A percentile compares a stretch with the other conserved stretches of the same genome.
phyloP scores from a whole-genome alignment of 75 land plant species.

The Pinus albicaulis region DNA sequence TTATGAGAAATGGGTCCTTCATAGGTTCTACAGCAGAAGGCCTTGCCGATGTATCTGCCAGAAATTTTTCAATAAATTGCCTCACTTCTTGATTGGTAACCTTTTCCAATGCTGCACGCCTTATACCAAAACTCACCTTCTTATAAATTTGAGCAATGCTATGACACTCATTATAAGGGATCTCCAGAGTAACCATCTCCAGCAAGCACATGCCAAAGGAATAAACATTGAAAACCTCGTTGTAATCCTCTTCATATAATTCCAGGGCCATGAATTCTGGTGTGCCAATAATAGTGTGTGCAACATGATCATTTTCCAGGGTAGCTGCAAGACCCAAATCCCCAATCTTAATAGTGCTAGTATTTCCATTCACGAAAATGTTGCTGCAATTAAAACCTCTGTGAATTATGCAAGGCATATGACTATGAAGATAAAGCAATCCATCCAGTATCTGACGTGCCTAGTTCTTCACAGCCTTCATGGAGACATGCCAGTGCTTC shows the following conservation, averaged over 20 bases:
- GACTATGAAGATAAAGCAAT: conserved; percentile 66
- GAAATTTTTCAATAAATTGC: conserved; percentile 38
- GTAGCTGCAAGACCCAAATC: conserved; percentile 69
- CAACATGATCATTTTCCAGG: conserved; percentile 41
- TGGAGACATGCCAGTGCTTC: conserved; percentile 63
- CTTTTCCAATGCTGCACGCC: no score
- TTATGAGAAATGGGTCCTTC: conserved; percentile 22
- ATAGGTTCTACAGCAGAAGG: conserved; percentile 22
- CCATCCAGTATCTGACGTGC: conserved; percentile 59
- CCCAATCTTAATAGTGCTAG: conserved; percentile 72
- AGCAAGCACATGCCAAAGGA: no score
- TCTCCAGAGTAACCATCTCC: no score
- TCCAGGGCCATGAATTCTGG: conserved; percentile 93
- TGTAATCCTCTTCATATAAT: conserved; percentile 70
- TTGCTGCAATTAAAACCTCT: conserved; percentile 82
- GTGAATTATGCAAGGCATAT: conserved; percentile 80
- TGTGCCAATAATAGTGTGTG: conserved; percentile 68
- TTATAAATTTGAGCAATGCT: no score
- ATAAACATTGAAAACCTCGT: conserved; percentile 19
- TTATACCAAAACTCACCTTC: no score
- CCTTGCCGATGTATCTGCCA: conserved; percentile 6
- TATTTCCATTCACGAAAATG: conserved; percentile 78
- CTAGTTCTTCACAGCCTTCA: conserved; percentile 75
- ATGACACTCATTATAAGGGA: no score
- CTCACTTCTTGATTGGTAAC: no score